Evolutionary conservation across 2,329 filamentous ascomycete genomes (phyloP), one percentile per base, ranked within the genome.

Genomic region (Fusarium pseudonygamai): DNA sequence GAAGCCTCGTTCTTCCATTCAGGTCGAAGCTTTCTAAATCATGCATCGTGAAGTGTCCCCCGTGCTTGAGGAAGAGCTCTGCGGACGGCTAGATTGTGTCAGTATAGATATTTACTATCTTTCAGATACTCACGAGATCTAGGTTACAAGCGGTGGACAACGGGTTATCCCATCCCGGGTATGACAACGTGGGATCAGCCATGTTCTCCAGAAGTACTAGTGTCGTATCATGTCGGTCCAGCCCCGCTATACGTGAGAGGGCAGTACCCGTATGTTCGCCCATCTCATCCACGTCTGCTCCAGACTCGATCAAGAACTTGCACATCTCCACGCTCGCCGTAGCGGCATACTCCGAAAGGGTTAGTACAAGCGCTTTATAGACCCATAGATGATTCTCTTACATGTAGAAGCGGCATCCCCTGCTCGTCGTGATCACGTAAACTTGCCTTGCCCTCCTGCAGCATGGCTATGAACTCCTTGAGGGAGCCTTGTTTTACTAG

Each of bases 281-380:
- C 50, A 73, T 69, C 7, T 73, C 69, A n/a, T 73, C 69, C 9
- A 72, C 60, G 2, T 73, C 71, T 30, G 61, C 69, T 2, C 69
- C 69, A 8, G 71, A 56, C 2, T 73, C 61, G 6, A 73, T 65
- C 12, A 73, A 52, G n/a, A 69, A 69, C 12, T 64, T 68, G 37
- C 65, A 73, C 43, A 73, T 67, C 8, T 73, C 39, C 1, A 64
- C 50, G 8, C 37, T 66, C 6, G 52, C 58, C 12, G 63, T 37
- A 24, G 53, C 70, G 4, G 68, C 70, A 15, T 72, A 73, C 68
- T 73, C 14, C 0, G 9, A 0, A 12, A 20, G 3, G 6, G 14
- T 42, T 6, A 53, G 28, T 4, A 22, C 1, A 22, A 16, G 22
- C n/a, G n/a, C n/a, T n/a, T n/a, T n/a, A n/a, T n/a, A n/a, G n/a